Evolutionary conservation across 805 yeast genomes (phyloP).

Genomic region (Yarrowia sp.): DNA sequence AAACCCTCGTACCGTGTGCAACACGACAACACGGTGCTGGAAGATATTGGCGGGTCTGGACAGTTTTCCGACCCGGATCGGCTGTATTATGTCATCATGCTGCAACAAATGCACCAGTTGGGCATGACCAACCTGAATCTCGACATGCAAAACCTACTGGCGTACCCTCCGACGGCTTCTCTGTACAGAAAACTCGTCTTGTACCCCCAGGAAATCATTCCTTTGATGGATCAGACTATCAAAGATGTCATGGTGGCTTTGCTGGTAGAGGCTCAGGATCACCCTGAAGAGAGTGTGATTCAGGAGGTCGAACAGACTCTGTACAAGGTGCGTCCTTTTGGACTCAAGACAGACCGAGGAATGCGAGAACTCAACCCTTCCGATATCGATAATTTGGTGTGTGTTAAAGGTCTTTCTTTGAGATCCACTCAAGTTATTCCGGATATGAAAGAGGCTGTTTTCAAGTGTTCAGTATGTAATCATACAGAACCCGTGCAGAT

Average conservation of each 20-base stretch:
- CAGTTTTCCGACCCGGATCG: conserved; percentile 56
- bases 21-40: conserved; percentile 43
- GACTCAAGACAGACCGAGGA: conserved; percentile 66
- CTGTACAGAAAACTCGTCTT: conserved; percentile 81
- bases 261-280: conserved; percentile 37
- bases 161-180: conserved; percentile 72
- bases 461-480: conserved; percentile 91
- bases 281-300: conserved; percentile 36
- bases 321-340: conserved; percentile 87
- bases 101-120: conserved; percentile 70
- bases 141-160: conserved; percentile 75
- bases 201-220: conserved; percentile 95
- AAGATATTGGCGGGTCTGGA: conserved; percentile 38
- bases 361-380: conserved; percentile 92
- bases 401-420: conserved; percentile 85
- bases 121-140: conserved; percentile 81
- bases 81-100: conserved; percentile 66
- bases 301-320: conserved; percentile 78
- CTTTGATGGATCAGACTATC: conserved; percentile 95
- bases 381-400: conserved; percentile 89
- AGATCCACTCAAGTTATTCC: conserved; percentile 91
- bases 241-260: conserved; percentile 75
- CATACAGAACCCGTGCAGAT: conserved; percentile 90
- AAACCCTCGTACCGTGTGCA: conserved; percentile 69
- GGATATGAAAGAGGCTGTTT: conserved; percentile 96